Percentiles rank a stretch among this genome's conserved stretches.
These are phyloP conservation scores for Caryopteris hybrid DNA, from an alignment of 305 asterid genomes.

Conservation along the genomic window DNA sequence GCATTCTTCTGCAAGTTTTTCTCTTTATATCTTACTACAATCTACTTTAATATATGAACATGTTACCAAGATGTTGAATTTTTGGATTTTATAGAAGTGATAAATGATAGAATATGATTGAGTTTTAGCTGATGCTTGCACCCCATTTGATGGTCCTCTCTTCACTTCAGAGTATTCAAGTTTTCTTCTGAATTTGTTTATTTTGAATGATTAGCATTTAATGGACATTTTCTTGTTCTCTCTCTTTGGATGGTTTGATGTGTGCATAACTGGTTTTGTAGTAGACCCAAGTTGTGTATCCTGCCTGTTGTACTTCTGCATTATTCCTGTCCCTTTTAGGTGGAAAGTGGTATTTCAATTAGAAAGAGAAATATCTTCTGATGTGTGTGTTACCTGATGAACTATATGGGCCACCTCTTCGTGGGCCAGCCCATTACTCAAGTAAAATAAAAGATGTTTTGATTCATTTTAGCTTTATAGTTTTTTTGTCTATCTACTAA, in stretches of 20 bases:
- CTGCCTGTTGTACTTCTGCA: background rate
- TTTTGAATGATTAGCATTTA: background rate
- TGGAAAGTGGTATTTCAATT: background rate
- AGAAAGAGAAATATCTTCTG: background rate
- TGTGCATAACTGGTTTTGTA: background rate
- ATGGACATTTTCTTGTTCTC: background rate
- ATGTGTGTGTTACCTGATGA: background rate
- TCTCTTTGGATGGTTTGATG: background rate
- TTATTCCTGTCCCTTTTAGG: background rate
- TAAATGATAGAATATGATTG: background rate
- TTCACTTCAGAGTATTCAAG: background rate
- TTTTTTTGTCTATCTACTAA: constrained; percentile 7
- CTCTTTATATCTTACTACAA: background rate
- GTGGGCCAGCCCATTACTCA: background rate
- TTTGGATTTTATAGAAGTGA: background rate
- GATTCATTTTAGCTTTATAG: constrained; percentile 12
- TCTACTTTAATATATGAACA: background rate
- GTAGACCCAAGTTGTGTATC: background rate
- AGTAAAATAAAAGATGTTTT: constrained; percentile 12
- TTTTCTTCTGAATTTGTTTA: background rate
- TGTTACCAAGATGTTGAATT: background rate
- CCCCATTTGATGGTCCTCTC: background rate
- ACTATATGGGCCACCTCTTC: background rate
- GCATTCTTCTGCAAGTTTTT: background rate
- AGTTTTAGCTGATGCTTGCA: background rate